Base-by-base conservation (phyloP, 2,329 filamentous ascomycete species). In the Xylaria sp. region DNA sequence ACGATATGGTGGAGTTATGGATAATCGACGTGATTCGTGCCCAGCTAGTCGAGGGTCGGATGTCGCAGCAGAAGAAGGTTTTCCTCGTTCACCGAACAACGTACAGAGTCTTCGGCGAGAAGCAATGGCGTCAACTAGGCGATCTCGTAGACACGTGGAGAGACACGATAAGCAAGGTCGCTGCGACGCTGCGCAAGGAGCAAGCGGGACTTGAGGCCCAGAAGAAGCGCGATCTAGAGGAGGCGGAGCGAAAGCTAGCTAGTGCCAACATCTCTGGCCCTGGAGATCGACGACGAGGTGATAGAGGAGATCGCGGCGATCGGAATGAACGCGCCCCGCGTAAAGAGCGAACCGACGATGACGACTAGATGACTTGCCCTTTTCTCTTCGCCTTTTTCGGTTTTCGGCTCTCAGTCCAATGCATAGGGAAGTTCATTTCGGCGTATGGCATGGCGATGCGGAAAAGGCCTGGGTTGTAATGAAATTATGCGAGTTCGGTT, bases 21-120 rank as follows among this genome's bases (percentile, higher is more conserved):
- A 94, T 97, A 74, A 99, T 99, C 78, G 96, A 99, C 81, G 94
- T 97, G 75, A 98, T 99, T 83, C 93, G 96, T 75, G 94, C 94
- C 57, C 94, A 94, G 41, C 90, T 99, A 46, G 93, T 99, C 62
- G 96, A 99, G 85, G 96, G 96, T 80, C 97, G 97, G 84, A 90
- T 99, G 75, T 96, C 92, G 68, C 96, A 99, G 85, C 88, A 95
- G 80, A 94, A 94, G 81, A 89, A 93, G 80, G 92, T 95, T 72
- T 98, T 99, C 87, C 87, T 98, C 63, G 94, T 99, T 71, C 96
- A 99, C 87, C 91, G 96, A 80, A 94, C 94, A 77, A 97, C 94
- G 70, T 98, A 98, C 88, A 91, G 96, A 71, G 94, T 98, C 64
- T 99, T 99, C 78, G 94, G 94, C 76, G 94, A 97, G 85, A 97